A percentile compares a stretch with the other conserved stretches of the same genome.
phyloP scores from a whole-genome alignment of 805 yeast species.

The Starmerella sirachaensis region DNA sequence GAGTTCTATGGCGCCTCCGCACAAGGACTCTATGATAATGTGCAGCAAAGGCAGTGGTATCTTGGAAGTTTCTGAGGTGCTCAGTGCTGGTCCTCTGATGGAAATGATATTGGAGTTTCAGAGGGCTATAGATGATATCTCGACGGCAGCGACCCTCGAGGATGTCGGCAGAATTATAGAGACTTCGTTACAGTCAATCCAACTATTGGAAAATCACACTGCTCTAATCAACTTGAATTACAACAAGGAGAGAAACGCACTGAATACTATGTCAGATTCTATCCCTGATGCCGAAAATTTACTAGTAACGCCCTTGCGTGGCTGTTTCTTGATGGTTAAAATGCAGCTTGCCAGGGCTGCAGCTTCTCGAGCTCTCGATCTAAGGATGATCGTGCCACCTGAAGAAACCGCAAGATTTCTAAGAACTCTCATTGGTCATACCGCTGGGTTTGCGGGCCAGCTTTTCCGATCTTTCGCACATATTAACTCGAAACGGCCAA shows the following conservation, averaged over 20 bases:
- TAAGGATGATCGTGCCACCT: neutral
- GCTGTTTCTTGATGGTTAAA: conserved; percentile 8
- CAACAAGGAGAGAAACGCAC: conserved; percentile 2
- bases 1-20: neutral
- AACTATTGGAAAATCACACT: conserved; percentile 4
- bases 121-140: conserved; percentile 3
- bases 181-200: conserved; percentile 3
- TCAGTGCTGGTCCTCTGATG: conserved; percentile 8
- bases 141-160: conserved; percentile 1
- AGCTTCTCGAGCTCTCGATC: conserved; percentile 6
- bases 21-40: neutral
- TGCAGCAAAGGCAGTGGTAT: neutral
- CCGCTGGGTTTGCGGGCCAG: conserved; percentile 11
- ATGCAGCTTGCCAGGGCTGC: conserved; percentile 11
- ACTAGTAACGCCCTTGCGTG: conserved; percentile 5
- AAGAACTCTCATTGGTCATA: conserved; percentile 4
- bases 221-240: conserved; percentile 3
- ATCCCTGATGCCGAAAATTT: conserved; percentile 9
- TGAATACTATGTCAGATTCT: neutral
- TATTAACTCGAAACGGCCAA: conserved; percentile 4
- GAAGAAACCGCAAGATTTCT: neutral
- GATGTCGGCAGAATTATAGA: conserved; percentile 9
- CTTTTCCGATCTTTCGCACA: conserved; percentile 15
- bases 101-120: conserved; percentile 7
- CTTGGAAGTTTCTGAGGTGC: neutral